Percentiles rank a stretch among this genome's conserved stretches.
Conservation (phyloP, 2,329 filamentous ascomycete species). For the Colletotrichum sp. region DNA sequence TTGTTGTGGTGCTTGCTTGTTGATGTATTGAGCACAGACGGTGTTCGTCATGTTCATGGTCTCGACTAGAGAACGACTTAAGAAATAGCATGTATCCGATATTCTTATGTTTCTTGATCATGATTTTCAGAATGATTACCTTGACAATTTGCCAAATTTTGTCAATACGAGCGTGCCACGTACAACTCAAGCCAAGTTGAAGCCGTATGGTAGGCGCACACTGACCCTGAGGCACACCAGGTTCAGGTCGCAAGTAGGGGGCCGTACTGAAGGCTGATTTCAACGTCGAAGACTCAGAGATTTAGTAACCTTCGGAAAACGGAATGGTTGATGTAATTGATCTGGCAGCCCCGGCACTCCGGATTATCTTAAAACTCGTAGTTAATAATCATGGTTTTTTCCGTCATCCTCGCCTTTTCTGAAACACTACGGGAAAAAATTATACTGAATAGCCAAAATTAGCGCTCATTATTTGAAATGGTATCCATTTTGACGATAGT, state of each 20-base stretch:
- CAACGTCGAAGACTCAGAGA: accelerated
- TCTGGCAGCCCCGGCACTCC: accelerated
- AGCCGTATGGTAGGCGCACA: too few species aligned
- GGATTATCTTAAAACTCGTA: accelerated
- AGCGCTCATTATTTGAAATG: neutral
- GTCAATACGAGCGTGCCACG: neutral
- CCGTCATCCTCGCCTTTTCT: accelerated
- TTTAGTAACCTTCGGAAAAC: accelerated
- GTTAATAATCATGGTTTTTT: accelerated
- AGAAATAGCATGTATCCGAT: neutral
- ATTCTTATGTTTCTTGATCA: accelerated
- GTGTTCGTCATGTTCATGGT: neutral
- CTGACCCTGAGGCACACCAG: neutral
- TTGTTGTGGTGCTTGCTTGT: neutral
- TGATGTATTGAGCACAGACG: neutral
- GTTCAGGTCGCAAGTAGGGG: neutral
- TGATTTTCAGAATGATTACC: accelerated
- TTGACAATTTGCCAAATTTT: neutral
- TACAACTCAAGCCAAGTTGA: neutral
- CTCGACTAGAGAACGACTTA: neutral
- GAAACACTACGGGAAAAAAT: neutral
- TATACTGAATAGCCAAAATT: neutral
- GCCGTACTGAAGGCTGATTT: accelerated
- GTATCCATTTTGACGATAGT: accelerated
- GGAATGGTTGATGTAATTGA: neutral